These are phyloP conservation scores for Pneumocystis sp. DNA, from an alignment of 1,139 yeast species.

Conservation along the genomic window DNA sequence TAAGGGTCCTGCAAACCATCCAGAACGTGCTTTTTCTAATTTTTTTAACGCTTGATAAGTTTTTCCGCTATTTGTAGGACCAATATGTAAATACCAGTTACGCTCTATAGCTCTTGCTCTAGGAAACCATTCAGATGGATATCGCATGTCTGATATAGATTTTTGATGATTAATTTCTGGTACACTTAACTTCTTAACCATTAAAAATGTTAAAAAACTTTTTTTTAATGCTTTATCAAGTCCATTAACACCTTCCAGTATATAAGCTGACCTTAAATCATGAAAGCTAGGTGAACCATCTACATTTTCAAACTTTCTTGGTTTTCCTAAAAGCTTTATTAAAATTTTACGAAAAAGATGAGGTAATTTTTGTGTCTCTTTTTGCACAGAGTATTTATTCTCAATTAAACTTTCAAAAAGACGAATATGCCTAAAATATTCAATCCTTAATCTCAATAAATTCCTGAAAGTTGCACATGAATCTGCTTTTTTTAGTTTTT, in stretches of 20 bases:
- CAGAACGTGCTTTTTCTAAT: constrained; percentile 53
- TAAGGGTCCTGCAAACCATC: constrained; percentile 90
- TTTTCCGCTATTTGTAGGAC: constrained; percentile 97
- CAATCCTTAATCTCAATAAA: neutral
- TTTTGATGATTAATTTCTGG: constrained; percentile 5
- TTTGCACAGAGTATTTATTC: neutral
- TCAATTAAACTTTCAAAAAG: neutral
- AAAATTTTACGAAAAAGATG: neutral
- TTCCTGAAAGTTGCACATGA: neutral
- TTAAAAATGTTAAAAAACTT: constrained; percentile 5
- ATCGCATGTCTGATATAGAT: constrained; percentile 6
- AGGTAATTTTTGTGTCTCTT: neutral
- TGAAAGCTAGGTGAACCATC: neutral
- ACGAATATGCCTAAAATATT: neutral
- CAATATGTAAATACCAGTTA: constrained; percentile 75
- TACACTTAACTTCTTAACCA: constrained; percentile 2
- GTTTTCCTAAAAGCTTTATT: neutral
- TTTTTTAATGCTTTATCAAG: constrained; percentile 5
- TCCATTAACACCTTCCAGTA: constrained; percentile 1
- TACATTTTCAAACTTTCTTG: neutral
- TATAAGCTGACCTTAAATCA: constrained; percentile 3
- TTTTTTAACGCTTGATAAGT: constrained; percentile 68
- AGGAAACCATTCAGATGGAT: constrained; percentile 71
- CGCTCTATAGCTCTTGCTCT: constrained; percentile 68
- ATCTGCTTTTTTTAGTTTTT: neutral